Percentiles rank a stretch among this genome's conserved stretches.
phyloP scores from a whole-genome alignment of 257 asterid species.

The Scutellaria minor region DNA sequence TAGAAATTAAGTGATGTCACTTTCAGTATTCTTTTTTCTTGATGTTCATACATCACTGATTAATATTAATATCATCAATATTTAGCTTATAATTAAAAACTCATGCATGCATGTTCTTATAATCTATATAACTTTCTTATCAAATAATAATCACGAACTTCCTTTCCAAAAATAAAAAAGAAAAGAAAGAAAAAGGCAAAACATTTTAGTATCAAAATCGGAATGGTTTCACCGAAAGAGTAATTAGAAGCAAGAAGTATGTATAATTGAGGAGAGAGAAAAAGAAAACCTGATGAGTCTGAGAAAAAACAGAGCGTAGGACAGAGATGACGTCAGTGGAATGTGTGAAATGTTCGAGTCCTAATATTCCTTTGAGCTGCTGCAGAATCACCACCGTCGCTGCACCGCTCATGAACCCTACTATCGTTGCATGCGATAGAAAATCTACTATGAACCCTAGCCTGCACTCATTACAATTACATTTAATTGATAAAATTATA shows the following conservation, averaged over 20 bases:
- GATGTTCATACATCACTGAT: no score
- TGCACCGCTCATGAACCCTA: slow-evolving; percentile 97
- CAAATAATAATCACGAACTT: no score
- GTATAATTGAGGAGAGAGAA: slow-evolving; percentile 32
- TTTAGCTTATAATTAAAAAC: no score
- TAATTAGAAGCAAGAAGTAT: background rate
- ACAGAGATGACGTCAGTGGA: slow-evolving; percentile 76
- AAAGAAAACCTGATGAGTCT: slow-evolving; percentile 66
- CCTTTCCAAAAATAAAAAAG: background rate
- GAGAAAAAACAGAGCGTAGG: slow-evolving; percentile 72
- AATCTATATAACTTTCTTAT: no score
- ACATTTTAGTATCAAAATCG: background rate
- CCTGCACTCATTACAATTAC: slow-evolving; percentile 43
- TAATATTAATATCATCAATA: no score
- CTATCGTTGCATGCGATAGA: slow-evolving; percentile 95
- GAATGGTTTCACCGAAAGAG: background rate
- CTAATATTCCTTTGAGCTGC: slow-evolving; percentile 80
- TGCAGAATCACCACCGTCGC: slow-evolving; percentile 92
- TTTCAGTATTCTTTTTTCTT: no score
- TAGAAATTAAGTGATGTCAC: no score
- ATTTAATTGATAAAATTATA: no score
- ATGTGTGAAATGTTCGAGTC: slow-evolving; percentile 81
- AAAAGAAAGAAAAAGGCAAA: background rate
- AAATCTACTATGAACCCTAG: slow-evolving; percentile 94
- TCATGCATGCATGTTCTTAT: no score